A percentile compares a stretch with the other conserved stretches of the same genome.
Conservation (phyloP, 345 rosid genomes). For the Leavenworthia alabamica region DNA sequence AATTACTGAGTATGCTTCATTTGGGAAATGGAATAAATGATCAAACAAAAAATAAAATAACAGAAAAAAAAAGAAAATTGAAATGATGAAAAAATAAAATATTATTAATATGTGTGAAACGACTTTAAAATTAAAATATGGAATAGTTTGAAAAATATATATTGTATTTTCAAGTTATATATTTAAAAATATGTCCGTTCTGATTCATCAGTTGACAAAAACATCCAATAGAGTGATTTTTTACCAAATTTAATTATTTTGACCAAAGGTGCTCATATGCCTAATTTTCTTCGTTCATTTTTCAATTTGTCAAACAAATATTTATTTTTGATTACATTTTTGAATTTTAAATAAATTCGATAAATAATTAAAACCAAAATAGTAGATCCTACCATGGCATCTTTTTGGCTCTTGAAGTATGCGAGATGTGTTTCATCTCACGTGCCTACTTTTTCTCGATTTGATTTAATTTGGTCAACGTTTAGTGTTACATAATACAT, state of each 20-base stretch:
- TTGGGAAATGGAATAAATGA: too few species aligned
- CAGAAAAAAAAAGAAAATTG: too few species aligned
- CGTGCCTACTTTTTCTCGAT: constrained; percentile 18
- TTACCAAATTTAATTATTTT: constrained; percentile 8
- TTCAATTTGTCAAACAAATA: neutral
- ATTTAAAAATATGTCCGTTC: neutral
- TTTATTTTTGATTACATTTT: neutral
- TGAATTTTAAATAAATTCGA: neutral
- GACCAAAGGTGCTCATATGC: constrained; percentile 6
- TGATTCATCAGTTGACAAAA: constrained; percentile 4
- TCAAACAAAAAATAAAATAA: too few species aligned
- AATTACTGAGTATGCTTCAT: too few species aligned
- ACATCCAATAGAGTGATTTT: constrained; percentile 11
- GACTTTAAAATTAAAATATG: too few species aligned
- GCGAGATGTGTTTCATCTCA: constrained; percentile 19
- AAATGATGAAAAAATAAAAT: too few species aligned
- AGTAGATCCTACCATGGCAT: constrained; percentile 18
- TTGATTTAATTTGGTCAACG: constrained; percentile 1
- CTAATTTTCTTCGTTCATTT: constrained; percentile 17
- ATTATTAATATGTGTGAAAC: too few species aligned
- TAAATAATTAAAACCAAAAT: constrained; percentile 6
- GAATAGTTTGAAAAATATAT: neutral
- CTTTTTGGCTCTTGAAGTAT: constrained; percentile 16
- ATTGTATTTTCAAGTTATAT: neutral
- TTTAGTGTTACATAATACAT: constrained; percentile 5